Evolutionary conservation across 2,329 filamentous ascomycete species (phyloP).

Genomic region (Endoconidiophora laricicola): DNA sequence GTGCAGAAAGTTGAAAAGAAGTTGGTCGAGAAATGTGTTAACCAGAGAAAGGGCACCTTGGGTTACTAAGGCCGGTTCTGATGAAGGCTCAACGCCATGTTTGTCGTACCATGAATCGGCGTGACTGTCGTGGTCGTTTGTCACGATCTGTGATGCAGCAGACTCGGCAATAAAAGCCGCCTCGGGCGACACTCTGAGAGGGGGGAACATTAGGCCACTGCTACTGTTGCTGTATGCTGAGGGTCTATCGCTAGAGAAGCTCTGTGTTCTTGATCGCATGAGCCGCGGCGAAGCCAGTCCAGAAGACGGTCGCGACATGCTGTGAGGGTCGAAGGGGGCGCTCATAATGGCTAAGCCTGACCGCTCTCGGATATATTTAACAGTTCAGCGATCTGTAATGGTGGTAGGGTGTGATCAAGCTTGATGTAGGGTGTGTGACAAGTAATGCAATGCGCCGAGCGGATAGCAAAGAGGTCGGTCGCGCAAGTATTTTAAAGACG

Average conservation of each 20-base stretch:
- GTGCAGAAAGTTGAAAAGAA: constrained; percentile 80
- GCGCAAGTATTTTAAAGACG: neutral
- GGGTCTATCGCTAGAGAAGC: constrained; percentile 55
- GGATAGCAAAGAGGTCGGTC: neutral
- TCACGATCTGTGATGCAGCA: constrained; percentile 81
- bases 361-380: too few relatives aligned
- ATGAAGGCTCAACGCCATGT: constrained; percentile 45
- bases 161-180: constrained; percentile 78
- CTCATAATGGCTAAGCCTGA: constrained; percentile 5
- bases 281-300: constrained; percentile 21
- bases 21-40: constrained; percentile 85
- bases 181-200: constrained; percentile 52
- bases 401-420: neutral
- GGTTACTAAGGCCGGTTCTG: constrained; percentile 57
- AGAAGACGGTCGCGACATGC: constrained; percentile 21
- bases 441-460: neutral
- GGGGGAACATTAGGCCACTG: constrained; percentile 47
- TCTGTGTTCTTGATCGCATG: constrained; percentile 36
- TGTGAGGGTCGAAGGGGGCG: constrained; percentile 5
- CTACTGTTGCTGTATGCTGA: constrained; percentile 40
- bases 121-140: constrained; percentile 67
- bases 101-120: constrained; percentile 53
- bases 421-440: constrained; percentile 1
- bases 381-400: neutral
- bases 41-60: constrained; percentile 57